These are phyloP conservation scores for Zygosaccharomyces lentus DNA, from an alignment of 805 yeast genomes.

Conservation along the genomic window DNA sequence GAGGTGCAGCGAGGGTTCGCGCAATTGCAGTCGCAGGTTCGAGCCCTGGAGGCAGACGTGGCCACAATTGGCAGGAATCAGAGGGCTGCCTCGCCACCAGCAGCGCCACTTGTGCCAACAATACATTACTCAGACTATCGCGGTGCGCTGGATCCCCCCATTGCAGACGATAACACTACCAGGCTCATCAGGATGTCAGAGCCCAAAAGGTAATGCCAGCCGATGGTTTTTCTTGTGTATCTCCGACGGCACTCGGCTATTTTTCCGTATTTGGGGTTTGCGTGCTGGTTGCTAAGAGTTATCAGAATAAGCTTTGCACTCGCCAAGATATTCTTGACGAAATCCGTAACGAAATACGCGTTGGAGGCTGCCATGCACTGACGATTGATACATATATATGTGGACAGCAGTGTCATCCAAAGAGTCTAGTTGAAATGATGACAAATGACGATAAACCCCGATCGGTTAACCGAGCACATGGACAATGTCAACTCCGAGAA, in stretches of 20 bases:
- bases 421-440: too few relatives aligned
- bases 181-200: slow-evolving; percentile 17
- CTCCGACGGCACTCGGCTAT: neutral
- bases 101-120: slow-evolving; percentile 6
- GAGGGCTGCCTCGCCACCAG: slow-evolving; percentile 1
- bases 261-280: neutral
- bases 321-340: too few relatives aligned
- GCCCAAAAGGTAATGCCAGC: slow-evolving; percentile 6
- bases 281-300: too few relatives aligned
- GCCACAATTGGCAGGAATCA: neutral
- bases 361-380: too few relatives aligned
- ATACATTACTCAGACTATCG: slow-evolving; percentile 8
- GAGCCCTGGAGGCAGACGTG: slow-evolving; percentile 12
- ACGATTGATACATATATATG: too few relatives aligned
- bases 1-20: slow-evolving; percentile 16
- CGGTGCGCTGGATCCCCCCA: slow-evolving; percentile 9
- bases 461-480: too few relatives aligned
- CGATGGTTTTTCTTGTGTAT: neutral
- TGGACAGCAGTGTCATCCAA: too few relatives aligned
- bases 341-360: too few relatives aligned
- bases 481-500: neutral
- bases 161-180: slow-evolving; percentile 22
- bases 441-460: too few relatives aligned
- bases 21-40: slow-evolving; percentile 16
- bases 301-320: too few relatives aligned